phyloP scores from a whole-genome alignment of 2,329 filamentous ascomycete species.

The Arthrobotrys sinensis region DNA sequence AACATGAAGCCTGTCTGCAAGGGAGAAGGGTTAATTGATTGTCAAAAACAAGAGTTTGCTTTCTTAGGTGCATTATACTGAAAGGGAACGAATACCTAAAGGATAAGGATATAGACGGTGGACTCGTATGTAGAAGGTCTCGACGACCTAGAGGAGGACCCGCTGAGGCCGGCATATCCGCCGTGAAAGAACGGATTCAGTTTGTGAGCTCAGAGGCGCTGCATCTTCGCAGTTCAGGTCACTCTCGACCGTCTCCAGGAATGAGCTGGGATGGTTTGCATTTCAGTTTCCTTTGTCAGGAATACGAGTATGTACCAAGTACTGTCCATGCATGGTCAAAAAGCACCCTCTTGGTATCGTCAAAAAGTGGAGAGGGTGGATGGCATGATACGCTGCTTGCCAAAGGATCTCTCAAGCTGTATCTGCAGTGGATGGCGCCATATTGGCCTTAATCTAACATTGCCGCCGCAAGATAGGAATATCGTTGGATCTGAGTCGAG shows the following conservation, averaged over 20 bases:
- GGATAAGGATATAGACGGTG: constrained; percentile 15
- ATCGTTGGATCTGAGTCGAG: constrained; percentile 16
- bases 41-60: constrained; percentile 21
- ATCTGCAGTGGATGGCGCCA: constrained; percentile 22
- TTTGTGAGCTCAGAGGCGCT: background rate
- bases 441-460: constrained; percentile 21
- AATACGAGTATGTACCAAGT: constrained; percentile 13
- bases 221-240: background rate
- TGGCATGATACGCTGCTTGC: constrained; percentile 19
- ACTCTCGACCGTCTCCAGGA: background rate
- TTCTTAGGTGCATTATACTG: constrained; percentile 17
- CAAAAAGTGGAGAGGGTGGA: constrained; percentile 8
- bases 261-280: background rate
- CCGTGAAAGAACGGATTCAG: constrained; percentile 39
- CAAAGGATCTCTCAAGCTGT: constrained; percentile 7
- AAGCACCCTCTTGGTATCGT: background rate
- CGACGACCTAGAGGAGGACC: background rate
- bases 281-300: background rate
- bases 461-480: constrained; percentile 18
- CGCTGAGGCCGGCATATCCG: constrained; percentile 35
- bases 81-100: constrained; percentile 43
- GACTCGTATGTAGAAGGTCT: background rate
- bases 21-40: constrained; percentile 36
- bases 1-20: constrained; percentile 47
- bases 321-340: background rate